Conservation (phyloP, 306 rosid genomes). For the Vigna reflexopilosa region DNA sequence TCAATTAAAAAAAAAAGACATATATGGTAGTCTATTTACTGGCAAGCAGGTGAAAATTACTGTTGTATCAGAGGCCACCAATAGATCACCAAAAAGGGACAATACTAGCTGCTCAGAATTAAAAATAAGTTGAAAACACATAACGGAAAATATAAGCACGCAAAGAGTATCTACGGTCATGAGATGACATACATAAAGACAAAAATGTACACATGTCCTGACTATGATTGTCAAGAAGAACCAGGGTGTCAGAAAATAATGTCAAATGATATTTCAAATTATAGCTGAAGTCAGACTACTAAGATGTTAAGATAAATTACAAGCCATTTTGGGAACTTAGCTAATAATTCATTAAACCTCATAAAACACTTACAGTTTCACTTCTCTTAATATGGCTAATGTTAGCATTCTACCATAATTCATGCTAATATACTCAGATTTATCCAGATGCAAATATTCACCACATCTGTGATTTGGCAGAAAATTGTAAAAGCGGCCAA, state of each 20-base stretch:
- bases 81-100: slow-evolving; percentile 42
- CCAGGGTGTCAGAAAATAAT: slow-evolving; percentile 20
- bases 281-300: slow-evolving; percentile 29
- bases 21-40: slow-evolving; percentile 20
- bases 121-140: slow-evolving; percentile 29
- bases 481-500: slow-evolving; percentile 38
- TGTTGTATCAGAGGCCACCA: slow-evolving; percentile 40
- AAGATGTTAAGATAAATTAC: slow-evolving; percentile 31
- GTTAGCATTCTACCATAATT: slow-evolving; percentile 39
- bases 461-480: slow-evolving; percentile 31
- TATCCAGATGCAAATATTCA: slow-evolving; percentile 45
- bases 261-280: slow-evolving; percentile 9
- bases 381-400: slow-evolving; percentile 32
- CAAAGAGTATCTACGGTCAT: slow-evolving; percentile 32
- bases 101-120: slow-evolving; percentile 42
- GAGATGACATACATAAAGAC: not conserved
- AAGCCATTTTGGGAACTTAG: slow-evolving; percentile 31
- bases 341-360: slow-evolving; percentile 37
- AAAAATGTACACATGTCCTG: slow-evolving; percentile 28
- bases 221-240: slow-evolving; percentile 34
- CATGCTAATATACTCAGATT: slow-evolving; percentile 38
- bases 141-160: slow-evolving; percentile 8
- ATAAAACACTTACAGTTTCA: slow-evolving; percentile 13
- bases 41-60: slow-evolving; percentile 46
- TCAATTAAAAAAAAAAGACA: slow-evolving; percentile 44